Percentiles rank a stretch among this genome's conserved stretches.
phyloP scores from a whole-genome alignment of 257 asterid genomes.

The Mitragyna speciosa region DNA sequence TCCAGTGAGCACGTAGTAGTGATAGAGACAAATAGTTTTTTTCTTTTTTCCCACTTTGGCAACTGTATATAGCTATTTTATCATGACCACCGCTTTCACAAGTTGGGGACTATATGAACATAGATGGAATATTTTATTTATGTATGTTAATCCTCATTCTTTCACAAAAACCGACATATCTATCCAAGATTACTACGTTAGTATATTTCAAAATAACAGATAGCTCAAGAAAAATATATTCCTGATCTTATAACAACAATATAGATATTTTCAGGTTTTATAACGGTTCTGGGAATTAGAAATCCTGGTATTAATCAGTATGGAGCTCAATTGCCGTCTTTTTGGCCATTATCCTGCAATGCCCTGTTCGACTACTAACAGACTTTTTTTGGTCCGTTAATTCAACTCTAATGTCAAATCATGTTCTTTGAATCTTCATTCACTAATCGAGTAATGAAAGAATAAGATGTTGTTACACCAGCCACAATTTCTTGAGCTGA shows the following conservation, averaged over 20 bases:
- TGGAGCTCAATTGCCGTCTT: too few species aligned
- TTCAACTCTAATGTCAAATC: background rate
- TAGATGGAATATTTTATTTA: too few species aligned
- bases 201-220: too few species aligned
- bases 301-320: background rate
- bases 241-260: background rate
- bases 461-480: constrained; percentile 9
- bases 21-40: too few species aligned
- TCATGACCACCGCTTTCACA: too few species aligned
- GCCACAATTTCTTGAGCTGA: constrained; percentile 32
- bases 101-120: too few species aligned
- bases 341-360: background rate
- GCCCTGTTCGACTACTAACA: background rate
- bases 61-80: too few species aligned
- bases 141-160: too few species aligned
- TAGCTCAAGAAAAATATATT: background rate
- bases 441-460: background rate
- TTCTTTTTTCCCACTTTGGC: too few species aligned
- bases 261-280: background rate
- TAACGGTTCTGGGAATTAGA: background rate
- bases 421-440: background rate
- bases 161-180: too few species aligned
- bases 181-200: too few species aligned
- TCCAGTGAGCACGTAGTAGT: too few species aligned
- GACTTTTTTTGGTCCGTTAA: background rate